Conservation (phyloP, 2,329 filamentous ascomycete genomes). For the Aspergillus flavus region DNA sequence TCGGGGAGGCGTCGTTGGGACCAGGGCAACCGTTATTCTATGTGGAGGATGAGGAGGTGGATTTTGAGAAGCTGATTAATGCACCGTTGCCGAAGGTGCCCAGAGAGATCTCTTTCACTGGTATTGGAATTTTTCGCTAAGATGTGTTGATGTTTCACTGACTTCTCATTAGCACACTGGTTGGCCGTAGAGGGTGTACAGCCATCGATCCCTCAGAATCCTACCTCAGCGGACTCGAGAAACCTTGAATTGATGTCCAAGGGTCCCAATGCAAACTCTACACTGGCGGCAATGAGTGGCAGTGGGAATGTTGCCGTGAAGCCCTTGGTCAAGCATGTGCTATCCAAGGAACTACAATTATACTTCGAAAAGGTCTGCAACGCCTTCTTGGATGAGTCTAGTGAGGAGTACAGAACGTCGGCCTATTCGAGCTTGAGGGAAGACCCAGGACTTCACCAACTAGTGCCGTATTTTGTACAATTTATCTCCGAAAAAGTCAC, state of each 20-base stretch:
- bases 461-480: constrained; percentile 94
- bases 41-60: constrained; percentile 96
- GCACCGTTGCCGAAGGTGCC: constrained; percentile 93
- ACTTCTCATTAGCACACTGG: constrained; percentile 74
- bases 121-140: constrained; percentile 50
- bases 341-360: constrained; percentile 92
- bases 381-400: constrained; percentile 83
- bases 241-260: constrained; percentile 87
- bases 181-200: constrained; percentile 96
- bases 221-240: constrained; percentile 79
- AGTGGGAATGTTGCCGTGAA: constrained; percentile 83
- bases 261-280: constrained; percentile 82
- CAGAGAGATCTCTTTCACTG: constrained; percentile 87
- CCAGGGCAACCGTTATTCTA: constrained; percentile 95
- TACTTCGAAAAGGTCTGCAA: constrained; percentile 96
- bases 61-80: constrained; percentile 99
- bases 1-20: constrained; percentile 90
- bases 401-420: constrained; percentile 82
- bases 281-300: constrained; percentile 79
- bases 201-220: constrained; percentile 94
- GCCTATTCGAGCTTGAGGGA: constrained; percentile 82
- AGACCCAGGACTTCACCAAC: constrained; percentile 91
- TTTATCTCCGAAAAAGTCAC: constrained; percentile 96
- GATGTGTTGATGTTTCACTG: constrained; percentile 12
- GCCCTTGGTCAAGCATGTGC: constrained; percentile 90